Percentiles rank a stretch among this genome's conserved stretches.
These are phyloP conservation scores for Fraxinus velutina DNA, from an alignment of 305 asterid species.

Conservation along the genomic window DNA sequence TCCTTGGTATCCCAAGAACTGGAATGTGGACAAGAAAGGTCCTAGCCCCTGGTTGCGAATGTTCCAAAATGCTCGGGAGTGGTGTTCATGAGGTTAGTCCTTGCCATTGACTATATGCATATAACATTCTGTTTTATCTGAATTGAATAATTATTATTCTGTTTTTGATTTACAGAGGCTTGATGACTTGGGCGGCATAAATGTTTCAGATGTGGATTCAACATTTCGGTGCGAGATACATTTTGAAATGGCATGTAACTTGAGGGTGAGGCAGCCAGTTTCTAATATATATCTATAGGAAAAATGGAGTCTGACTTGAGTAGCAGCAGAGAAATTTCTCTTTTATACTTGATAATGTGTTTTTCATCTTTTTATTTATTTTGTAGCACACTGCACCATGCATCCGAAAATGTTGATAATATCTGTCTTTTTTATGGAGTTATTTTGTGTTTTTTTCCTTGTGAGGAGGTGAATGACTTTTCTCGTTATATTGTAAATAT, in stretches of 20 bases:
- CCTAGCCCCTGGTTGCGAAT: slow-evolving; percentile 93
- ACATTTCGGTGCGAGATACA: background rate
- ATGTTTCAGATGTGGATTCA: background rate
- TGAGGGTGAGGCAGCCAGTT: background rate
- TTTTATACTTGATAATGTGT: background rate
- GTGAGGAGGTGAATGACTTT: background rate
- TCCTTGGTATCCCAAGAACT: slow-evolving; percentile 81
- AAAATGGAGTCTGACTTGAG: background rate
- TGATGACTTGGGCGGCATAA: background rate
- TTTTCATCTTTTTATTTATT: background rate
- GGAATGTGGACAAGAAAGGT: slow-evolving; percentile 73
- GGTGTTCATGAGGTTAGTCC: slow-evolving; percentile 75
- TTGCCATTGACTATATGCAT: background rate
- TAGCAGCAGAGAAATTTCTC: background rate
- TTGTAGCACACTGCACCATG: background rate
- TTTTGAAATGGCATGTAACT: background rate
- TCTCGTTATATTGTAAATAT: background rate
- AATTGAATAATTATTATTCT: background rate
- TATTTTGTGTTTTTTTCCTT: background rate
- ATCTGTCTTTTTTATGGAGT: background rate
- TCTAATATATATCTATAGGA: background rate
- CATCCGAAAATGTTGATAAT: background rate
- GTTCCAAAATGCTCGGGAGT: slow-evolving; percentile 91
- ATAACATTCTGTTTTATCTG: background rate
- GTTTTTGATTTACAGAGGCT: background rate